Base-by-base conservation (phyloP, 306 rosid species). In the Corylus americana region DNA sequence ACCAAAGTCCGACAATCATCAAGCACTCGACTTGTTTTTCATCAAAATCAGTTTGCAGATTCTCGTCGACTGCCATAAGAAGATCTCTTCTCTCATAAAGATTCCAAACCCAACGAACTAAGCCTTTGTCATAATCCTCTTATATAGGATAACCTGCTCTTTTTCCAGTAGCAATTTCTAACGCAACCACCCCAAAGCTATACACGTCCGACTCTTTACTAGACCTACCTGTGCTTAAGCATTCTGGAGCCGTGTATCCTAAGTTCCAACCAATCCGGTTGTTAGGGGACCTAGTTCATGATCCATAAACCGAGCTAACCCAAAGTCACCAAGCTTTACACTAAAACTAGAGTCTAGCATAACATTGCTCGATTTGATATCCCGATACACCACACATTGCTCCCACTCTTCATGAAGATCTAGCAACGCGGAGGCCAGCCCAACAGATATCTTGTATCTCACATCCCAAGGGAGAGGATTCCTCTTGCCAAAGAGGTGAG, bases 321-420 rank as follows among this genome's bases (percentile, higher is more conserved):
- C 79, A n/a, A 85, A 85, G 54, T 85, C 88, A 39, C 83, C 81
- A 8, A 82, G 83, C 64, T 82, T 81, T 49, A 66, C 86, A 20
- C 63, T 78, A 0, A 78, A 85, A 55, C n/a, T 57, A 1, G 82
- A 81, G 61, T 82, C 86, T 44, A 85, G 63, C 86, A 82, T 81
- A 20, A 81, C 63, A 51, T 82, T 85, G 79, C 88, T 85, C 9
- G 88, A 42, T 57, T 85, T 85, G 35, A 85, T 63, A 73, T 85
- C 81, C 14, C 77, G 22, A 4, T 82, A 83, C 11, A 85, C 71
- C 11, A 85, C 88, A 57, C 79, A 81, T 51, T 78, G 79, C 25
- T 85, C 81, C 79, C 83, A 82, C 53, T 79, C 83, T 75, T 85
- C 86, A 14, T 85, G 88, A 64, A 85, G 86, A 47, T 85, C 82